Evolutionary conservation across 2,329 filamentous ascomycete species (phyloP).

Genomic region (Trichoderma endophyticum): DNA sequence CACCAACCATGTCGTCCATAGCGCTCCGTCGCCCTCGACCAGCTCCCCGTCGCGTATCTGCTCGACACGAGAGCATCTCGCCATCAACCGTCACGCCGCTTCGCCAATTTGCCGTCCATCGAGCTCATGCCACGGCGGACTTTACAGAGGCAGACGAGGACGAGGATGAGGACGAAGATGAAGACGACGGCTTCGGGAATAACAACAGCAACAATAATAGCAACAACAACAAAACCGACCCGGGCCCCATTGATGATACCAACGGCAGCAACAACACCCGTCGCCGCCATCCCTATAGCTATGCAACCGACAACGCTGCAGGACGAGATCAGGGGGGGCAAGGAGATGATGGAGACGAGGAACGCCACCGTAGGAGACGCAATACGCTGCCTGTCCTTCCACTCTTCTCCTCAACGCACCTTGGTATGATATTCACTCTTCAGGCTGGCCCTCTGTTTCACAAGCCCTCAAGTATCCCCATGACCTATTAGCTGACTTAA

Average conservation of each 20-base stretch:
- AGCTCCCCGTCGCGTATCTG: constrained; percentile 33
- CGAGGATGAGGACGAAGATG: constrained; percentile 47
- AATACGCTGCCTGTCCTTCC: constrained; percentile 54
- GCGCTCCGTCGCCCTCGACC: constrained; percentile 34
- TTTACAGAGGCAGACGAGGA: constrained; percentile 62
- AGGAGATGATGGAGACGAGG: constrained; percentile 41
- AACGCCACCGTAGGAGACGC: constrained; percentile 24
- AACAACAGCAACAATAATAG: background rate
- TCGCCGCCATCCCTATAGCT: constrained; percentile 24
- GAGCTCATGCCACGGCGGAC: constrained; percentile 58
- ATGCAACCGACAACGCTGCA: constrained; percentile 49
- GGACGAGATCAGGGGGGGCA: background rate
- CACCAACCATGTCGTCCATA: constrained; percentile 36
- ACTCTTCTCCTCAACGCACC: constrained; percentile 74
- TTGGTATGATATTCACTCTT: constrained; percentile 51
- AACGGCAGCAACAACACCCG: constrained; percentile 2
- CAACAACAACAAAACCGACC: background rate
- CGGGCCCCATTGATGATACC: background rate
- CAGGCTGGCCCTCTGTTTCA: background rate
- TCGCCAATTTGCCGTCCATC: constrained; percentile 28
- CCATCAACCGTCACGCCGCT: constrained; percentile 31
- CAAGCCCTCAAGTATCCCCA: background rate
- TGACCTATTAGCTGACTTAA: background rate
- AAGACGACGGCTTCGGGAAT: constrained; percentile 31
- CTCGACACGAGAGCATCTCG: constrained; percentile 30